Conservation (phyloP, 1,284 basidiomycete genomes). For the Cryptococcus sp. region DNA sequence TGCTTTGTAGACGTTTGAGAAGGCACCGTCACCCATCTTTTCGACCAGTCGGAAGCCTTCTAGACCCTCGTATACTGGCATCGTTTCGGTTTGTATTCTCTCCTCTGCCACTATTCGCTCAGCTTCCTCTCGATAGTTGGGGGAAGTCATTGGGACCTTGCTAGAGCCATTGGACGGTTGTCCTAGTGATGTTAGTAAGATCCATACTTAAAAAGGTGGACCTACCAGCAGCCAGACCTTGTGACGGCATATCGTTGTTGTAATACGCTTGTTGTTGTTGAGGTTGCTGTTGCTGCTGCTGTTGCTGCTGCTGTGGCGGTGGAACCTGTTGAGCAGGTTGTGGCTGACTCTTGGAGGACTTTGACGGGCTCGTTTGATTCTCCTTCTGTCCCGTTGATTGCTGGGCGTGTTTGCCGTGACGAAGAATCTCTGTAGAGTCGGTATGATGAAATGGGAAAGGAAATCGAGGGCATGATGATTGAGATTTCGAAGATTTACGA, state of each 20-base stretch:
- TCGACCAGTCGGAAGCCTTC: slow-evolving; percentile 75
- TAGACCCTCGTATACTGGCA: slow-evolving; percentile 78
- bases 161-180: slow-evolving; percentile 4
- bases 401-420: slow-evolving; percentile 65
- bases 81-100: slow-evolving; percentile 64
- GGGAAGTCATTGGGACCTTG: slow-evolving; percentile 35
- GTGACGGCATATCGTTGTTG: slow-evolving; percentile 30
- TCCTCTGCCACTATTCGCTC: slow-evolving; percentile 75
- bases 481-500: background rate
- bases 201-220: too few relatives aligned
- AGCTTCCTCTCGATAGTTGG: slow-evolving; percentile 56
- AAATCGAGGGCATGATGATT: background rate
- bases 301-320: slow-evolving; percentile 20
- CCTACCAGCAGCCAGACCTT: slow-evolving; percentile 10
- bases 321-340: slow-evolving; percentile 2
- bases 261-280: slow-evolving; percentile 41
- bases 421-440: slow-evolving; percentile 65
- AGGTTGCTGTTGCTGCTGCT: slow-evolving; percentile 32
- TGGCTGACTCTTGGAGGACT: slow-evolving; percentile 40
- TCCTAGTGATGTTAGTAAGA: slow-evolving; percentile 3
- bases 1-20: slow-evolving; percentile 97
- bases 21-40: slow-evolving; percentile 98
- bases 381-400: slow-evolving; percentile 44
- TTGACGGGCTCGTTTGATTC: slow-evolving; percentile 24
- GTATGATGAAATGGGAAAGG: slow-evolving; percentile 10